Evolutionary conservation across 345 rosid species (phyloP).

Genomic region (Balakata baccata): DNA sequence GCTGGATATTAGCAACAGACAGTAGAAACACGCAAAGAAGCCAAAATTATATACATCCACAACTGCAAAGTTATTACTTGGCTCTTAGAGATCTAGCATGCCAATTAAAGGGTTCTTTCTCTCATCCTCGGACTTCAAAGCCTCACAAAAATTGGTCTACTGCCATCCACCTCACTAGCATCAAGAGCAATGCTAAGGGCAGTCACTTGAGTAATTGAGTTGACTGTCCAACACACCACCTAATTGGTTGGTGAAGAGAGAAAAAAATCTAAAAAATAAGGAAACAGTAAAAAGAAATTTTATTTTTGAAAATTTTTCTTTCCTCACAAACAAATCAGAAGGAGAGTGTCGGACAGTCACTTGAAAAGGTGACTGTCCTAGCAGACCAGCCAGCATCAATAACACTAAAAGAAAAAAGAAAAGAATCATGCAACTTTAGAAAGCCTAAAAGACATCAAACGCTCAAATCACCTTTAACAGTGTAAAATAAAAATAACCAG

Average conservation of each 20-base stretch:
- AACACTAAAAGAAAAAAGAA: not conserved
- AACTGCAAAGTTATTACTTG: not conserved
- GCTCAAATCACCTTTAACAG: not conserved
- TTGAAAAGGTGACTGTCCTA: too few species aligned
- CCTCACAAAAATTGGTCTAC: conserved; percentile 2
- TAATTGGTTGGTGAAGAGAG: too few species aligned
- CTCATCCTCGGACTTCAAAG: not conserved
- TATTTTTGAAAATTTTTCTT: too few species aligned
- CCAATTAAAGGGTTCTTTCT: not conserved
- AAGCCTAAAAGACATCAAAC: conserved; percentile 12
- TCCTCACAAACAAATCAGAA: too few species aligned
- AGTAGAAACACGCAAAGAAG: not conserved
- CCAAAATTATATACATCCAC: not conserved
- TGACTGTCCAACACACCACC: too few species aligned
- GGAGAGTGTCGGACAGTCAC: too few species aligned
- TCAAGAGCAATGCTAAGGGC: too few species aligned
- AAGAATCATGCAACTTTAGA: conserved; percentile 1
- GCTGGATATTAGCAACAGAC: not conserved
- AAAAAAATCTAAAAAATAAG: too few species aligned
- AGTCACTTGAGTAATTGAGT: too few species aligned
- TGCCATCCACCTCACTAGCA: not conserved
- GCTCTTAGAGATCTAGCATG: not conserved
- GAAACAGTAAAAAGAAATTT: too few species aligned
- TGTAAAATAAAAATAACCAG: not conserved
- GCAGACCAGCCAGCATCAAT: not conserved